Evolutionary conservation across 139 green algal genomes (phyloP).

Genomic region (Chlamydomonas sp.): DNA sequence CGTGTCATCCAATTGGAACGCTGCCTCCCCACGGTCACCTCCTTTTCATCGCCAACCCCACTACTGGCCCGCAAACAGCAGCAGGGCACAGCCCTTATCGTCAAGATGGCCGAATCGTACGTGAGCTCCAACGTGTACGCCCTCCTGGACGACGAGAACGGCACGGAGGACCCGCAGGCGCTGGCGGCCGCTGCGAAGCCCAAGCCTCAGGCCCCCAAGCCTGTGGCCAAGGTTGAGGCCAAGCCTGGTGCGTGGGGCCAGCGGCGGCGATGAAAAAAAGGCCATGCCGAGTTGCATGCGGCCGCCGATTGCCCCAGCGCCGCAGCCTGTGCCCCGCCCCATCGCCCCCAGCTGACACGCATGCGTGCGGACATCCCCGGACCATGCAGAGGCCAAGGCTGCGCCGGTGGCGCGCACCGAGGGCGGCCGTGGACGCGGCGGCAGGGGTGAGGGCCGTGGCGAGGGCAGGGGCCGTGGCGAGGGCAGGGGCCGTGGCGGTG

Average conservation of each 20-base stretch:
- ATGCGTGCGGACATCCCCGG: not conserved
- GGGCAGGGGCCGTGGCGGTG: not conserved
- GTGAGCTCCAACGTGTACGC: slow-evolving; percentile 6
- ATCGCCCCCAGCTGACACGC: not conserved
- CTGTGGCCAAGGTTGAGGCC: not conserved
- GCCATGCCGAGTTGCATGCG: not conserved
- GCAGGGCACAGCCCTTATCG: no score
- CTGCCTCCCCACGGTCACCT: no score
- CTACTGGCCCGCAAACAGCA: no score
- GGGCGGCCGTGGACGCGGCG: slow-evolving; percentile 26
- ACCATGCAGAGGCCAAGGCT: slow-evolving; percentile 13
- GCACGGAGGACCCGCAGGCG: slow-evolving; percentile 9
- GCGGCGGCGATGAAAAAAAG: not conserved
- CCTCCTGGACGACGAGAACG: slow-evolving; percentile 7
- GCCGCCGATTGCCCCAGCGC: not conserved
- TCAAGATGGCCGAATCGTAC: slow-evolving; percentile 7
- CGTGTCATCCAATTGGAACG: no score
- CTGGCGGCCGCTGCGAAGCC: not conserved
- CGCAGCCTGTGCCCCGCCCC: not conserved
- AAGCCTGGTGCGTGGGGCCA: not conserved
- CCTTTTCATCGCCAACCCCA: no score
- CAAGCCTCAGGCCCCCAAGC: slow-evolving; percentile 9
- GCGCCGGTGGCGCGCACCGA: slow-evolving; percentile 21
- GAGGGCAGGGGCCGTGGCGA: slow-evolving; percentile 41
- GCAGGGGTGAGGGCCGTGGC: slow-evolving; percentile 26